Conservation (phyloP, 2,329 filamentous ascomycete species). For the Pseudogymnoascus sp. region DNA sequence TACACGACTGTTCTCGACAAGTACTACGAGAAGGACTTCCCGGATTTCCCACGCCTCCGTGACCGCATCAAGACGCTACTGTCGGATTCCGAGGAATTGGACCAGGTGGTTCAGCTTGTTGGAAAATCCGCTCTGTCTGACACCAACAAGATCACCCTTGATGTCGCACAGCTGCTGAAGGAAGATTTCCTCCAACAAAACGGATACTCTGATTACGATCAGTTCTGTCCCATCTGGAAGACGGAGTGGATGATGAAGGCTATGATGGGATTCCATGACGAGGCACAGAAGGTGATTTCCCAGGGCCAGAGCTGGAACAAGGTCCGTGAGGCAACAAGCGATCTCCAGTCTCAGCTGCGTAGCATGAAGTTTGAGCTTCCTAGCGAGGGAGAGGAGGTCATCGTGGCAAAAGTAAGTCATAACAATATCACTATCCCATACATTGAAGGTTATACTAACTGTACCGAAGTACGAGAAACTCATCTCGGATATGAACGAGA, state of each 20-base stretch:
- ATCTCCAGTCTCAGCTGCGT: conserved; percentile 76
- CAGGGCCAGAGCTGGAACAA: conserved; percentile 90
- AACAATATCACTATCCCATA: not conserved
- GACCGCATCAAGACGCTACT: conserved; percentile 91
- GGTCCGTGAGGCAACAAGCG: conserved; percentile 81
- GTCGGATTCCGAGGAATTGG: conserved; percentile 90
- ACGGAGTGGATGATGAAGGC: conserved; percentile 99
- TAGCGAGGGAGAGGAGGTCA: conserved; percentile 68
- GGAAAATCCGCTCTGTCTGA: conserved; percentile 96
- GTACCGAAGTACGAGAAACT: conserved; percentile 76
- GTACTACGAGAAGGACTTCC: conserved; percentile 88
- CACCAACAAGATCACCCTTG: conserved; percentile 95
- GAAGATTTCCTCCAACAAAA: conserved; percentile 99
- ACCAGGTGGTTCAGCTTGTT: conserved; percentile 97
- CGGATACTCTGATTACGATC: conserved; percentile 97
- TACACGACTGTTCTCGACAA: conserved; percentile 84
- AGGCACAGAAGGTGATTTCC: conserved; percentile 88
- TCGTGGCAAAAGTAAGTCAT: conserved; percentile 70
- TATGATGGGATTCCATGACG: conserved; percentile 96
- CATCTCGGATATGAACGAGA: conserved; percentile 87
- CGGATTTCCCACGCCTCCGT: conserved; percentile 87
- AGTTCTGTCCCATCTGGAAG: conserved; percentile 99
- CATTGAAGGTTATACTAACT: conserved; percentile 32
- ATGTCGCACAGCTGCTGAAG: conserved; percentile 86
- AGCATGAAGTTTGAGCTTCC: conserved; percentile 97